Percentiles rank a stretch among this genome's conserved stretches.
Evolutionary conservation across 2,329 filamentous ascomycete genomes (phyloP).

Genomic region (Diaporthe longicolla): DNA sequence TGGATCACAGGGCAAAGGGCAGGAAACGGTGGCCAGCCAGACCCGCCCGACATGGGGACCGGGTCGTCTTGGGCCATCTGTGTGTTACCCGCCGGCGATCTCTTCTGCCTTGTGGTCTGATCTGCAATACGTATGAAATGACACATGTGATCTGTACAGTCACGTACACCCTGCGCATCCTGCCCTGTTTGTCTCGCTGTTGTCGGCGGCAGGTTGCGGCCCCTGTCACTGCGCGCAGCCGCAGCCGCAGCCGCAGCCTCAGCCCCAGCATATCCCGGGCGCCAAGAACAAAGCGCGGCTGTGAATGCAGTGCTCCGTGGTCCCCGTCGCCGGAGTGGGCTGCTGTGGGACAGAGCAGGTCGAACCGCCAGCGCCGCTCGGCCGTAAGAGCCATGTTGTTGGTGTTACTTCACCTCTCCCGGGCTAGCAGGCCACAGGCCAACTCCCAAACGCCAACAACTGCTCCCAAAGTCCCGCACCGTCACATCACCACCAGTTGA

Average conservation of each 20-base stretch:
- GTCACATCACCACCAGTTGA: conserved; percentile 22
- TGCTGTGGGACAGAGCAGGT: background rate
- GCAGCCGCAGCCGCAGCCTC: background rate
- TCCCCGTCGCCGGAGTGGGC: background rate
- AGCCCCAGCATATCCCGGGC: conserved; percentile 1
- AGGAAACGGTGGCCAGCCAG: background rate
- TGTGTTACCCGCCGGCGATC: too few relatives aligned
- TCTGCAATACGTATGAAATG: background rate
- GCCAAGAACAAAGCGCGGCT: conserved; percentile 28
- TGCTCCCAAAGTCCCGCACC: background rate
- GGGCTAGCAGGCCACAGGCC: conserved; percentile 1
- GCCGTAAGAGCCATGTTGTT: too few relatives aligned
- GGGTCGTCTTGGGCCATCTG: background rate
- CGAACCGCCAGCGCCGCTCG: background rate
- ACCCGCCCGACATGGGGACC: background rate
- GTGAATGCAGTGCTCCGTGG: background rate
- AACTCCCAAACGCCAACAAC: conserved; percentile 25
- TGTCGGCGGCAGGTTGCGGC: background rate
- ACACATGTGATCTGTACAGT: background rate
- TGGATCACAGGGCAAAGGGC: background rate
- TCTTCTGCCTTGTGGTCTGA: background rate
- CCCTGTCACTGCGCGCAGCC: background rate
- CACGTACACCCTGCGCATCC: background rate
- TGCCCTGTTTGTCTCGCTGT: background rate
- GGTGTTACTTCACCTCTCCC: background rate